Evolutionary conservation across 75 land plant species (phyloP).

Genomic region (Pinus tabuliformis): DNA sequence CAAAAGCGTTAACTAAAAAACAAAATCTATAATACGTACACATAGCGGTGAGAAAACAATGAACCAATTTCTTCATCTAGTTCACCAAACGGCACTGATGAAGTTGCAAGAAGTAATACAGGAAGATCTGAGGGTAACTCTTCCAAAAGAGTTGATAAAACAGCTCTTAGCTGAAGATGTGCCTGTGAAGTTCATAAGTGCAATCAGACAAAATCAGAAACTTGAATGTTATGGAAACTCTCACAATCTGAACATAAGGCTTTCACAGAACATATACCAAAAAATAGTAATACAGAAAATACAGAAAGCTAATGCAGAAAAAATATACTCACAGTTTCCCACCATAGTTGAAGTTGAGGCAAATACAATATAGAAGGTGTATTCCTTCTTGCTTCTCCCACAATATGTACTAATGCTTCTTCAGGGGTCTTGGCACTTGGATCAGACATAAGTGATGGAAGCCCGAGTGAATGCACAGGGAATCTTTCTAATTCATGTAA

Average conservation of each 20-base stretch:
- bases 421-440: conserved; percentile 96
- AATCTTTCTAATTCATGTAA: conserved; percentile 96
- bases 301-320: not conserved
- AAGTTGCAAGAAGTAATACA: conserved; percentile 81
- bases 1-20: not conserved
- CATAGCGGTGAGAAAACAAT: conserved; percentile 54
- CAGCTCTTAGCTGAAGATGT: conserved; percentile 87
- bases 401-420: conserved; percentile 94
- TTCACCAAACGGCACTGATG: conserved; percentile 38
- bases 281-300: not conserved
- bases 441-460: conserved; percentile 94
- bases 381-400: conserved; percentile 92
- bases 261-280: not conserved
- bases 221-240: not conserved
- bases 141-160: conserved; percentile 73
- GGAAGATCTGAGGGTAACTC: conserved; percentile 93
- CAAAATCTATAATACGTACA: conserved; percentile 45
- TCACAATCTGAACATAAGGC: not conserved
- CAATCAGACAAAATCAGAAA: conserved; percentile 6
- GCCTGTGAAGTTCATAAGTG: conserved; percentile 48
- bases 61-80: conserved; percentile 36
- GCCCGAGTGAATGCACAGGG: conserved; percentile 93
- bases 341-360: conserved; percentile 94
- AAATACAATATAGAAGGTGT: conserved; percentile 84
- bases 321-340: conserved; percentile 82